These are phyloP conservation scores for Dianthus caryophyllus DNA, from an alignment of 148 eudicot genomes.

Conservation along the genomic window DNA sequence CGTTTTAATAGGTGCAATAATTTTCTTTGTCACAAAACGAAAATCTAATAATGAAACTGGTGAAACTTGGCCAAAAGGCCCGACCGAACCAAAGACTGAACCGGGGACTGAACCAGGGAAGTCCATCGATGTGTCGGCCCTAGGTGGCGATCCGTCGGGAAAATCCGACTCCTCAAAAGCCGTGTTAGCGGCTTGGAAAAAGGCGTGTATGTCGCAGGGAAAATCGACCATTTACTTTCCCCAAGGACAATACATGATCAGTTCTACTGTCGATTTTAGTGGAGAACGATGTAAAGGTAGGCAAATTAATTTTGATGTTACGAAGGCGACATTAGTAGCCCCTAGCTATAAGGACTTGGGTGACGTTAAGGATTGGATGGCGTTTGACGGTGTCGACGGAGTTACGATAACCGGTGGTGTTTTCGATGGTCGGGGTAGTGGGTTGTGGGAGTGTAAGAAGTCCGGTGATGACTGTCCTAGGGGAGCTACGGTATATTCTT, in stretches of 20 bases:
- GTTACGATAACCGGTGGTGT: slow-evolving; percentile 8
- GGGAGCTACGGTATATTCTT: slow-evolving; percentile 7
- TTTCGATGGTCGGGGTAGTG: not conserved
- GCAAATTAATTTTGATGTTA: slow-evolving; percentile 1
- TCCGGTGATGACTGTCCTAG: slow-evolving; percentile 1
- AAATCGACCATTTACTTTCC: slow-evolving; percentile 3
- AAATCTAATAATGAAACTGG: not conserved
- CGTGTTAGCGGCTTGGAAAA: not conserved
- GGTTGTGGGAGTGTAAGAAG: slow-evolving; percentile 6
- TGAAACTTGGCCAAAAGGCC: not conserved
- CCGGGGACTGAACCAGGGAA: no score
- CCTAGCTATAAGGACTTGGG: not conserved
- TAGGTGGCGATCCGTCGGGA: not conserved
- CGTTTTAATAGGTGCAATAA: not conserved
- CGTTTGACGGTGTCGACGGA: slow-evolving; percentile 3
- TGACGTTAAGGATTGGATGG: slow-evolving; percentile 1
- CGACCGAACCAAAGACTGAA: no score
- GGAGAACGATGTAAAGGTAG: not conserved
- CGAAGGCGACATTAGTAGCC: not conserved
- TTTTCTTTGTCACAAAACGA: not conserved
- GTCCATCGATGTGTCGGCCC: not conserved
- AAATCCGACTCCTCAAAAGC: slow-evolving; percentile 8
- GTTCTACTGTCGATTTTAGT: not conserved
- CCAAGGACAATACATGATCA: slow-evolving; percentile 4
- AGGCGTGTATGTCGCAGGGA: not conserved